phyloP scores from a whole-genome alignment of 805 yeast genomes.

The Metschnikowia aberdeeniae region DNA sequence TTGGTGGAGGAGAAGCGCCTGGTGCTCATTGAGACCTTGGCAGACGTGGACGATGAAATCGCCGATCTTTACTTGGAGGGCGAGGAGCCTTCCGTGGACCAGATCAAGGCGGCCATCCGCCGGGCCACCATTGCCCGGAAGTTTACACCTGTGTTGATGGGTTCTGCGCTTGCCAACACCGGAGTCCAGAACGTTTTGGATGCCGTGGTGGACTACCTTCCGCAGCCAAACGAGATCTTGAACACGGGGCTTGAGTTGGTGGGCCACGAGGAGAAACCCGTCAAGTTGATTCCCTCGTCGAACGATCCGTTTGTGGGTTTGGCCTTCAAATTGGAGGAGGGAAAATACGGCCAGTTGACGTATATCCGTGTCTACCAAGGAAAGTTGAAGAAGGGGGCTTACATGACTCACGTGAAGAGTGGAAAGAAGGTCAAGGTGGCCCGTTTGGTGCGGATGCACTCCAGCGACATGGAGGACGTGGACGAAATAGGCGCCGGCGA shows the following conservation, averaged over 20 bases:
- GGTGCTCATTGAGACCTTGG: slow-evolving; percentile 83
- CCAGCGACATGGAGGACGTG: slow-evolving; percentile 98
- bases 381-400: slow-evolving; percentile 81
- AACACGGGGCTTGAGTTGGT: slow-evolving; percentile 83
- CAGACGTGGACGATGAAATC: slow-evolving; percentile 97
- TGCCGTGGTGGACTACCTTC: slow-evolving; percentile 92
- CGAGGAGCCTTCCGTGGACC: slow-evolving; percentile 76
- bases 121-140: slow-evolving; percentile 92
- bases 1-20: slow-evolving; percentile 89
- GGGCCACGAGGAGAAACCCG: slow-evolving; percentile 53
- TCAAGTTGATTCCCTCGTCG: slow-evolving; percentile 69
- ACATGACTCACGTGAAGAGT: slow-evolving; percentile 82
- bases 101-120: slow-evolving; percentile 85
- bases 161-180: slow-evolving; percentile 94
- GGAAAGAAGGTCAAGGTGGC: slow-evolving; percentile 93
- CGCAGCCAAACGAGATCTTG: slow-evolving; percentile 89
- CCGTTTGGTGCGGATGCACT: slow-evolving; percentile 96
- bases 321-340: slow-evolving; percentile 99
- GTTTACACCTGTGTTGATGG: slow-evolving; percentile 99
- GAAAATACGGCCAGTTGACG: slow-evolving; percentile 95
- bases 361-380: slow-evolving; percentile 98
- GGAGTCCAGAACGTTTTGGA: slow-evolving; percentile 95
- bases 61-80: slow-evolving; percentile 93
- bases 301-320: slow-evolving; percentile 85
- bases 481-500: slow-evolving; percentile 96